Base-by-base conservation (phyloP, 768 basidiomycete genomes). In the Boletus rufocinnamomeus region DNA sequence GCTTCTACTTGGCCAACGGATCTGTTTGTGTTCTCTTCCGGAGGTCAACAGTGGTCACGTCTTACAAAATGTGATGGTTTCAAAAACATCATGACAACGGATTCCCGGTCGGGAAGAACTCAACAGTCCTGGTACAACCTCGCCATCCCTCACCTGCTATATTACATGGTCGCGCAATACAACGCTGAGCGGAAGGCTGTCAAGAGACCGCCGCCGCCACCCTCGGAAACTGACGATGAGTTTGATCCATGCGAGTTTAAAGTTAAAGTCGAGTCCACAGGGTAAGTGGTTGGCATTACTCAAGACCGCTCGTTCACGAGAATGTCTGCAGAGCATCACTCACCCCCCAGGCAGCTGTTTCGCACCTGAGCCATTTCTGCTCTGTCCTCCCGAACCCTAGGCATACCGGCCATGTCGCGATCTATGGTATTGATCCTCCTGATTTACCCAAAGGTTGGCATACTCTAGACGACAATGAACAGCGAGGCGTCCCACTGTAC, bases 341-440 rank as follows among this genome's bases (percentile, higher is more conserved):
- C 40, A 91, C 86, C 4, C 80, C 88, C 10, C 79, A 87, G 59
- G 86, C 84, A n/a, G 86, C 89, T 0, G 79, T 89, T 16, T 76
- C 84, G 1, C 88, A 91, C 63, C 74, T 95, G 21, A 77, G 82
- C 41, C 86, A 91, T 64, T 92, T 91, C 68, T 93, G 90, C 62
- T 77, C 86, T 3, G 79, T 88, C 27, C 82, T 93, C 41, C 85
- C 86, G 2, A 77, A 76, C 57, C 68, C 77, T 16, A 75, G 77
- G 10, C 77, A 80, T 17, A 81, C 83, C 14, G 74, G 72, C 9
- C 81, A 84, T 47, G 70, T 73, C 14, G 82, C 87, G 0, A 69
- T 89, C 1, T 88, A 84, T 59, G 88, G 88, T 50, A 77, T 86
- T 7, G 82, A 88, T 61, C 87, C 86, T 8, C 86, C 84, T 0